Base-by-base conservation (phyloP, 2,329 filamentous ascomycete genomes). In the Claviceps citrina region DNA sequence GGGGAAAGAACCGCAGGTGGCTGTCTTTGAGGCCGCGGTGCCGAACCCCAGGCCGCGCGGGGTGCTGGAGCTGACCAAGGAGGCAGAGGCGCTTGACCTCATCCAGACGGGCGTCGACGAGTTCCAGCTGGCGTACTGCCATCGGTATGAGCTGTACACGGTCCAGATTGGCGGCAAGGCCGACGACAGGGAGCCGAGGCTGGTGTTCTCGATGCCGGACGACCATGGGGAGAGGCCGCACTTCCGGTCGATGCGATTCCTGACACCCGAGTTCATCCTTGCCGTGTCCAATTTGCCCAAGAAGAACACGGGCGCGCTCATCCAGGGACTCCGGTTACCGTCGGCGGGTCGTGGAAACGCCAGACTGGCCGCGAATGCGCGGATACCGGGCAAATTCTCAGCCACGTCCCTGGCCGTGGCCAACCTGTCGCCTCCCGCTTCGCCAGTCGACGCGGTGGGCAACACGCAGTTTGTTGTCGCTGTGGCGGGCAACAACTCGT, bases 401-500 rank as follows among this genome's bases (percentile, higher is more conserved):
- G 82, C 83, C 4, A 81, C 84, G 0, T 81, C 81, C 8, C 67
- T 96, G 38, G 83, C 91, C 38, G 76, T 89, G 37, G 76, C 76
- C 44, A 75, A 79, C 43, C 68, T 95, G 8, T 69, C 72, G 8
- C 69, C 66, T 4, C 63, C 72, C 6, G 58, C 67, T 5, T 63
- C 71, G 9, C 61, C 70, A 0, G 64, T 70, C 15, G 49, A 55
- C 1, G 61, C 69, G 1, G 60, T 75, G 38, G 73, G 72, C 39
- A 76, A 81, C 43, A 73, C 78, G 35, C 85, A 95, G 59, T 81
- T 85, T 47, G 73, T 81, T 35, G 70, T 94, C 47, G 87, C 86
- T 6, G 76, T 93, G 12, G 82, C 83, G 3, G 81, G 80, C 7
- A 81, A 82, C 50, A 83, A 93, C 56, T 76, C 78, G 44, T 85